A percentile compares a stretch with the other conserved stretches of the same genome.
Evolutionary conservation across 768 basidiomycete species (phyloP).

Genomic region (Boletus insuetus): DNA sequence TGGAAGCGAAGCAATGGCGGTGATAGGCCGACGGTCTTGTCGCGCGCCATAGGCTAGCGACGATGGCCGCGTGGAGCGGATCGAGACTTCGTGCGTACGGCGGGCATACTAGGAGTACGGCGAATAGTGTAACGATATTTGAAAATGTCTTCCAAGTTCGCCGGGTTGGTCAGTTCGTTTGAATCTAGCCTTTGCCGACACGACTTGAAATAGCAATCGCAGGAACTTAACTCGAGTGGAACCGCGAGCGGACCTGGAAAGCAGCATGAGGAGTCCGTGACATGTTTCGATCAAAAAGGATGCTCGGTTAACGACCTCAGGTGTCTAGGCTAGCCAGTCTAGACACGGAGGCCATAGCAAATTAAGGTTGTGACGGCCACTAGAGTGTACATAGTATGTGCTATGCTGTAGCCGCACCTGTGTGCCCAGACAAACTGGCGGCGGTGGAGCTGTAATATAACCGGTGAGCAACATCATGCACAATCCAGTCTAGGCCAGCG

Average conservation of each 20-base stretch:
- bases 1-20: slow-evolving; percentile 23
- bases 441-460: slow-evolving; percentile 72
- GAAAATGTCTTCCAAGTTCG: neutral
- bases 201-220: slow-evolving; percentile 11
- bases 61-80: slow-evolving; percentile 17
- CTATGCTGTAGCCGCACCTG: slow-evolving; percentile 3
- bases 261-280: neutral
- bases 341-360: slow-evolving; percentile 10
- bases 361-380: neutral
- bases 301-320: slow-evolving; percentile 1
- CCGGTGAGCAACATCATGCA: slow-evolving; percentile 81
- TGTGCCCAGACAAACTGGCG: slow-evolving; percentile 2
- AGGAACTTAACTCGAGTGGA: slow-evolving; percentile 5
- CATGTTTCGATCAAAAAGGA: slow-evolving; percentile 9
- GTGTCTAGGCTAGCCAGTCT: neutral
- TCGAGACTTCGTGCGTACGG: slow-evolving; percentile 6
- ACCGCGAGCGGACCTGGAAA: slow-evolving; percentile 9
- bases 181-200: slow-evolving; percentile 9
- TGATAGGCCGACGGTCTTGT: slow-evolving; percentile 22
- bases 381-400: neutral
- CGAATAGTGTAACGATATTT: neutral
- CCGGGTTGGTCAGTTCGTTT: slow-evolving; percentile 9
- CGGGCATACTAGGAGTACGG: slow-evolving; percentile 6
- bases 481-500: slow-evolving; percentile 88
- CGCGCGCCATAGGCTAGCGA: slow-evolving; percentile 8